Conservation (phyloP, 768 basidiomycete species). For the Agrocybe pediades region DNA sequence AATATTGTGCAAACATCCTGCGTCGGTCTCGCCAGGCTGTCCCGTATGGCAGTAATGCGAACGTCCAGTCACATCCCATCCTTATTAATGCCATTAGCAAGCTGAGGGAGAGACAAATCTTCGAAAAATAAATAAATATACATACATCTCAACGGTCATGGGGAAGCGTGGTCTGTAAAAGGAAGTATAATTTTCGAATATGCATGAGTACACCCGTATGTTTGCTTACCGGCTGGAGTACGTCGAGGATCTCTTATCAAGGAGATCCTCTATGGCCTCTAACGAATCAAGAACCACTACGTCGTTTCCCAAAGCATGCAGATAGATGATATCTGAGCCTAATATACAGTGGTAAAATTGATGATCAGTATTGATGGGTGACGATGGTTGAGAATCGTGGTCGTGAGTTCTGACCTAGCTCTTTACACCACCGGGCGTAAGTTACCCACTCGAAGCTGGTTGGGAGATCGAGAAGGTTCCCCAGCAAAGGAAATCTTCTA, state of each 20-base stretch:
- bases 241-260: conserved; percentile 21
- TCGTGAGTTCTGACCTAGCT: too few relatives aligned
- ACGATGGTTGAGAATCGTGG: too few relatives aligned
- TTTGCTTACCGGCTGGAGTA: conserved; percentile 21
- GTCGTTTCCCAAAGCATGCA: conserved; percentile 18
- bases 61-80: conserved; percentile 21
- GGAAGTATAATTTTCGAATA: neutral
- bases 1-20: conserved; percentile 22
- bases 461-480: too few relatives aligned
- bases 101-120: too few relatives aligned
- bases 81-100: neutral
- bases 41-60: conserved; percentile 20
- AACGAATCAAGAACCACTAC: conserved; percentile 23
- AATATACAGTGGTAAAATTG: neutral
- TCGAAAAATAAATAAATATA: too few relatives aligned
- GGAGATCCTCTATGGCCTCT: conserved; percentile 18
- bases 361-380: too few relatives aligned
- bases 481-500: too few relatives aligned
- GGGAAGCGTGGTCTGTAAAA: conserved; percentile 6
- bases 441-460: too few relatives aligned
- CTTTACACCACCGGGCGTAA: too few relatives aligned
- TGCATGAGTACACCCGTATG: neutral
- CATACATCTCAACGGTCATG: conserved; percentile 17
- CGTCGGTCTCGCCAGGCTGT: conserved; percentile 24
- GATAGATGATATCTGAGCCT: conserved; percentile 21